phyloP scores from a whole-genome alignment of 2,329 filamentous ascomycete species.

The Exophiala mesophila region DNA sequence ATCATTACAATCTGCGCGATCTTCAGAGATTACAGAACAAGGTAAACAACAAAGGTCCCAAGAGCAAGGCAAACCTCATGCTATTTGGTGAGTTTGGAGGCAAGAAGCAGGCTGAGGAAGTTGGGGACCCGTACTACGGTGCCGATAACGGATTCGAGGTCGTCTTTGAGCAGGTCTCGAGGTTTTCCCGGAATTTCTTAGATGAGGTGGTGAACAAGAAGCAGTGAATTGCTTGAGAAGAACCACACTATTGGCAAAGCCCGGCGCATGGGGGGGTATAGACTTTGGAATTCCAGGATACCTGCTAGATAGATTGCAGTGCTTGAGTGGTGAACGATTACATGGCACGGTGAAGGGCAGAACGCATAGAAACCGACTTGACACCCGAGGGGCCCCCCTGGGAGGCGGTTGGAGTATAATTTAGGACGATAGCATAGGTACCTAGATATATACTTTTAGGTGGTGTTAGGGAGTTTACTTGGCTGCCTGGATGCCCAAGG shows the following conservation, averaged over 20 bases:
- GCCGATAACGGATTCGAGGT: constrained; percentile 70
- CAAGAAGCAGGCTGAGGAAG: constrained; percentile 57
- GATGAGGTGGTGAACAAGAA: constrained; percentile 49
- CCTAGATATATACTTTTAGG: no score
- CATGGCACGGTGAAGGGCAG: no score
- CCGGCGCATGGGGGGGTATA: no score
- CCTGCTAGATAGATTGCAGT: no score
- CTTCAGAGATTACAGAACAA: constrained; percentile 43
- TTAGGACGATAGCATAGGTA: no score
- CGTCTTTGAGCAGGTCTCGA: constrained; percentile 77
- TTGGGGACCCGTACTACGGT: constrained; percentile 92
- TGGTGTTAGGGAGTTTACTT: no score
- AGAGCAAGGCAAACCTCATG: constrained; percentile 54
- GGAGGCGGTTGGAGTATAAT: no score
- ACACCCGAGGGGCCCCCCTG: no score
- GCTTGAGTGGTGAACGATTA: no score
- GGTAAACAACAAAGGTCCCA: constrained; percentile 35
- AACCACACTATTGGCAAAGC: no score
- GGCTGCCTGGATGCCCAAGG: no score
- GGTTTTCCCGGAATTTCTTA: constrained; percentile 74
- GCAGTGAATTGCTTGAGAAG: constrained; percentile 5
- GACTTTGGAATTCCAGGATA: not conserved
- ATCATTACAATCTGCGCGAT: constrained; percentile 68
- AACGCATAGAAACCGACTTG: no score
- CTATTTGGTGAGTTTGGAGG: constrained; percentile 80